Base-by-base conservation (phyloP, 495 filamentous ascomycete species). In the Durotheca rogersii region DNA sequence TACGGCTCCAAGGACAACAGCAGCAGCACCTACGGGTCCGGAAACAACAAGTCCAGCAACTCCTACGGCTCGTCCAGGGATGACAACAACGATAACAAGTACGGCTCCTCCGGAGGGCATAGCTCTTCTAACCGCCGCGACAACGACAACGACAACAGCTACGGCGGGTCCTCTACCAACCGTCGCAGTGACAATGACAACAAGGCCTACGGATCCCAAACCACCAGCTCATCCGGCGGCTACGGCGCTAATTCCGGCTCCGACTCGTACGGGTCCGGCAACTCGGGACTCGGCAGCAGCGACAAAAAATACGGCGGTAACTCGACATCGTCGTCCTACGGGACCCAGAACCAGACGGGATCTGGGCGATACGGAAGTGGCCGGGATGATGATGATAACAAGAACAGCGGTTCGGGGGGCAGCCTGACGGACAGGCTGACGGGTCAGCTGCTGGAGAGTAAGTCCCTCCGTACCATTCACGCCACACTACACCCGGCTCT, bases 251-350 rank as follows among this genome's bases (percentile, higher is more conserved):
- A 40, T 9, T 27, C 23, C 23, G 36, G 37, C 41, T 31, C 44
- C 17, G 37, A 58, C 25, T 53, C 53, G 4, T 58, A 61, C 21
- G 58, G 58, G 37, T 61, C 58, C 11, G 9, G 41, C 7, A 58
- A 50, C 34, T 7, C 51, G 47, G 15, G 46, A 46, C 14, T 56
- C 45, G 6, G 25, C 20, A 33, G 43, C 23, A 23, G 39, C 6
- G 18, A 45, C 47, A 50, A 50, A 48, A 48, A 40, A 31, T 49
- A 35, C 4, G 37, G 29, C 15, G 36, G 36, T 5, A 36, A 14
- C 41, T 40, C n/a, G n/a, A n/a, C n/a, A n/a, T n/a, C n/a, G n/a
- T n/a, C 40, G 9, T 52, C 41, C 14, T 47, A 43, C 17, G 43
- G 38, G 1, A 38, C 44, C 14, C 6, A 44, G 2, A 41, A 43